Base-by-base conservation (phyloP, 371 early-diverging fungal species). In the Capillidium heterosporum region DNA sequence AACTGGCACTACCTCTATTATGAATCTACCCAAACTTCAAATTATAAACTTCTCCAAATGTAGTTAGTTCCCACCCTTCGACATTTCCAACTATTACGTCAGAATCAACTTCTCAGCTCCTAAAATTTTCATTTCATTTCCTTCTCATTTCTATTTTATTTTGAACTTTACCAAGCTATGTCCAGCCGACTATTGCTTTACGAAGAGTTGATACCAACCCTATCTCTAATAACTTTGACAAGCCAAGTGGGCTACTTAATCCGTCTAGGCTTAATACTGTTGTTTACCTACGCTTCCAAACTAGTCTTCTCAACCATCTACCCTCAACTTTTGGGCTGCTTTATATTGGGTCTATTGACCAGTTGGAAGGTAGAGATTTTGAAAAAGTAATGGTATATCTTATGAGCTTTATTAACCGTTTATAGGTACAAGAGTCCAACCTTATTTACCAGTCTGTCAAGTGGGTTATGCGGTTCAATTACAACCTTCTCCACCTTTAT, bases 381-480 rank as follows among this genome's bases (percentile, higher is more conserved):
- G 7, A 19, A 15, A 19, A 44, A 8, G 44, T 44, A 44, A 44
- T 15, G 7, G 7, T 44, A 17, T 17, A 23, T 44, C 7, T 7
- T 44, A 15, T 19, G 23, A 15, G 19, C 19, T 17, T 8, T 44
- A 44, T 15, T 23, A 23, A 44, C 17, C 7, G 23, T 39, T 17
- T 31, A 23, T 28, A 32, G 10, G 21, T 53, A 24, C 29, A 53
- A 29, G 29, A 21, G 46, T 44, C 23, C 46, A 13, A 29, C 57
- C 26, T 42, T 57, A 15, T 46, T 42, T 32, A 43, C 31, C 27
- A 17, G 43, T 10, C 17, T 57, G 10, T 19, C 57, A 1, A 57
- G 46, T 46, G 57, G 57, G 2, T 32, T 57, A 17, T 57, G 57
- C 42, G 57, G 57, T 8, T 57, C 57, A 13, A 57, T 57, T 28